Evolutionary conservation across 2,329 filamentous ascomycete species (phyloP), one percentile per base, ranked within the genome.

Genomic region (Nemania sp.): DNA sequence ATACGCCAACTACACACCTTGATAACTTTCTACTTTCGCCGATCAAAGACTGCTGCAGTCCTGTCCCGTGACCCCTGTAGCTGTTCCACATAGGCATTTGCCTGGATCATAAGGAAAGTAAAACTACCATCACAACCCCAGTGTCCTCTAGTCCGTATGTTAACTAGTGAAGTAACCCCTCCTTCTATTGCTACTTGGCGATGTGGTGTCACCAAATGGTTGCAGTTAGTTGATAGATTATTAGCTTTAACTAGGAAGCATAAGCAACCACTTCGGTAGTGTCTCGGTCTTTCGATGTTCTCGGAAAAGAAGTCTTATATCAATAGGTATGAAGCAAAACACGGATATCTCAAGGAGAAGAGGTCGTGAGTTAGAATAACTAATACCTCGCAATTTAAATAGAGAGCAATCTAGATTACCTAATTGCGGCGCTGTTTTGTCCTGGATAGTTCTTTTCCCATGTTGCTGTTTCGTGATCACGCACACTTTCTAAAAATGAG

Each of bases 201-300:
- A 35, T 35, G 32, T 35, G 11, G 32, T 35, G 32, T 35, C 11
- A 35, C 32, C 6, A 35, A 7, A 35, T 4, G 32, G 32, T 35
- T 45, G 11, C 3, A 45, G 41, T 45, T 7, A 20, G 32, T 35
- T 11, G 32, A 35, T 35, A 11, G 32, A 8, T 8, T 35, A 1
- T 35, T 35, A 11, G 6, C 7, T 35, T 35, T 7, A 35, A 35
- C 32, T 35, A 35, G 32, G 32, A 7, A 11, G 32, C n/a, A 45
- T 20, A 5, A 29, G 62, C 45, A 57, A 51, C 66, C 52, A 55
- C 41, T 56, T 69, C 67, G 63, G 67, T 58, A 52, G n/a, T 62
- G 58, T 41, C 54, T 66, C 58, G 67, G 67, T 35, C 32, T 7
- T 35, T 7, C 32, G 32, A 35, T 35, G 6, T 35, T 8, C 29